These are phyloP conservation scores for Hemisphaericaspora lyxosophila DNA, from an alignment of 1,139 yeast species.

Conservation along the genomic window DNA sequence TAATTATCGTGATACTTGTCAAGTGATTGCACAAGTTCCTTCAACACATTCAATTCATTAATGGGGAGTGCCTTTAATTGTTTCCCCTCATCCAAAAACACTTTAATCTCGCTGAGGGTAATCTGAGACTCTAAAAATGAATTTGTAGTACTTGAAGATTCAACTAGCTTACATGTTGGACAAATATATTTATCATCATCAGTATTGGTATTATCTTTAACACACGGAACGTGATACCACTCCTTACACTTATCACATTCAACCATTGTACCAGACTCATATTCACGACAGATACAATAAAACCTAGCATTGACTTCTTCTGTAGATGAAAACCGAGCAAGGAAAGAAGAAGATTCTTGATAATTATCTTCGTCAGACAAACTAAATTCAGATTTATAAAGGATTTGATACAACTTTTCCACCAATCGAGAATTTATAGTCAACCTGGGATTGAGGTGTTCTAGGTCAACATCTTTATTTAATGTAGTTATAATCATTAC, in stretches of 20 bases:
- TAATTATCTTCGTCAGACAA: conserved; percentile 43
- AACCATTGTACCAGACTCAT: conserved; percentile 72
- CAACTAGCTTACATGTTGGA: conserved; percentile 56
- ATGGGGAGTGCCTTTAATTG: conserved; percentile 37
- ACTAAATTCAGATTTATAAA: conserved; percentile 34
- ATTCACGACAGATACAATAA: conserved; percentile 71
- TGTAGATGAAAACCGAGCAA: conserved; percentile 17
- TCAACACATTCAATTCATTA: conserved; percentile 33
- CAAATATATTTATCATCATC: conserved; percentile 55
- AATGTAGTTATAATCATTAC: conserved; percentile 29
- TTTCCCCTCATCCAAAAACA: conserved; percentile 29
- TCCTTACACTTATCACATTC: conserved; percentile 79
- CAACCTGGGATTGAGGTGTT: conserved; percentile 19
- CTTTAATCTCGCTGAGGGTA: conserved; percentile 19
- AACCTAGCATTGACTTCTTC: conserved; percentile 19
- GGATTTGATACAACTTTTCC: conserved; percentile 28
- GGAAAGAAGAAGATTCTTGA: conserved; percentile 28
- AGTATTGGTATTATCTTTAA: conserved; percentile 33
- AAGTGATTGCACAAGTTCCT: conserved; percentile 18
- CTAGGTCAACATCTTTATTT: conserved; percentile 17
- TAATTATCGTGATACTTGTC: conserved; percentile 13
- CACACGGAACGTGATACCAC: conserved; percentile 77
- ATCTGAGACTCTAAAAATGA: conserved; percentile 20
- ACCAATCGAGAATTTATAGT: conserved; percentile 23
- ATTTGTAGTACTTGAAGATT: conserved; percentile 20